phyloP scores from a whole-genome alignment of 495 filamentous ascomycete genomes.

The Aspergillus ostianus region DNA sequence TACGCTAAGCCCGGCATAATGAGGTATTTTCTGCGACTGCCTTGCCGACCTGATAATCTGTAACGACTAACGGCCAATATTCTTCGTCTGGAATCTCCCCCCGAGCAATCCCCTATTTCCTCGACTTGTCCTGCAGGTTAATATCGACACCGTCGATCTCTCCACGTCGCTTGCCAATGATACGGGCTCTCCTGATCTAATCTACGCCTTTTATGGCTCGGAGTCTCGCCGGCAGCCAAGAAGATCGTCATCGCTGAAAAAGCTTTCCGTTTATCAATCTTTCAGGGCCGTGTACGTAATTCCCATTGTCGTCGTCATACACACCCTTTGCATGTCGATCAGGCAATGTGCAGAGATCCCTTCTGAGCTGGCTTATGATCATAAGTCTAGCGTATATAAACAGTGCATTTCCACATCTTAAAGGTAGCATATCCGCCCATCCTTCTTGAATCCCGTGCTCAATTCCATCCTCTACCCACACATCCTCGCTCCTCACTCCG shows the following conservation, averaged over 20 bases:
- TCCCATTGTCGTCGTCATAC: no score
- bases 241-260: background rate
- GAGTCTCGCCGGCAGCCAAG: background rate
- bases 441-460: background rate
- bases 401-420: background rate
- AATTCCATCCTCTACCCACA: background rate
- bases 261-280: background rate
- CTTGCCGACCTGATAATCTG: no score
- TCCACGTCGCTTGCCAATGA: no score
- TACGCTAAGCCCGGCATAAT: no score
- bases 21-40: no score
- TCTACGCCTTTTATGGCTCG: background rate
- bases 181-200: background rate
- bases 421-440: background rate
- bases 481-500: background rate
- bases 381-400: background rate
- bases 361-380: background rate
- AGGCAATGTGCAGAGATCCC: background rate
- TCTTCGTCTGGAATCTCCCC: no score
- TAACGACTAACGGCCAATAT: no score
- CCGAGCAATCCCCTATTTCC: no score
- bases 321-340: no score
- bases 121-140: no score
- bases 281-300: background rate
- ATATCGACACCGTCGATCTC: no score